Conservation (phyloP, 805 yeast genomes). For the Nakazawaea molendinolei region DNA sequence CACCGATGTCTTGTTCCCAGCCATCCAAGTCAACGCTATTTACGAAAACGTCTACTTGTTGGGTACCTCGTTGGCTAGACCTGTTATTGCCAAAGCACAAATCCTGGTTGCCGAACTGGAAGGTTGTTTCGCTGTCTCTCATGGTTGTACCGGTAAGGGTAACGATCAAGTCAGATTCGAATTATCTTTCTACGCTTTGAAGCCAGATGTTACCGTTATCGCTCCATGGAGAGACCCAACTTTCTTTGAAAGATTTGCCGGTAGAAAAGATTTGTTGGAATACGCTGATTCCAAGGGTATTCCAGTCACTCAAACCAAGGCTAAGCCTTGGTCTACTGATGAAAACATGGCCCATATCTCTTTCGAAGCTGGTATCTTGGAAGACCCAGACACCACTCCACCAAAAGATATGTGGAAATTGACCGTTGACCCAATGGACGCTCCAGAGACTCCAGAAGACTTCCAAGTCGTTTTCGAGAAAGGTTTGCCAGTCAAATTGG, state of each 20-base stretch:
- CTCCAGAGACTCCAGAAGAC: conserved; percentile 90
- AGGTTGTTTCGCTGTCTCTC: conserved; percentile 98
- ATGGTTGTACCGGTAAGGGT: conserved; percentile 99
- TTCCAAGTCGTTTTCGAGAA: conserved; percentile 73
- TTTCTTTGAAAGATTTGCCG: conserved; percentile 93
- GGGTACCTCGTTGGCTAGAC: conserved; percentile 98
- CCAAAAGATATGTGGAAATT: conserved; percentile 99
- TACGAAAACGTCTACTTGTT: conserved; percentile 95
- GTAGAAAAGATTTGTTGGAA: conserved; percentile 92
- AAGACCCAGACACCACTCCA: conserved; percentile 97
- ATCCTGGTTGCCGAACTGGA: conserved; percentile 94
- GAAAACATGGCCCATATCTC: conserved; percentile 99
- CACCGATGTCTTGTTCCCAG: conserved; percentile 89
- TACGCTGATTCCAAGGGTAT: conserved; percentile 90
- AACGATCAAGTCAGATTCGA: conserved; percentile 99
- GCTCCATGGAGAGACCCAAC: conserved; percentile 99
- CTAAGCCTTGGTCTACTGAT: conserved; percentile 99
- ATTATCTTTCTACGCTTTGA: conserved; percentile 92
- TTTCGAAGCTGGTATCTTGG: conserved; percentile 98
- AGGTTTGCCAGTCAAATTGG: conserved; percentile 83
- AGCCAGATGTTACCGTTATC: conserved; percentile 93
- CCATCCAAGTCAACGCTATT: conserved; percentile 95
- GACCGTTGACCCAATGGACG: conserved; percentile 91
- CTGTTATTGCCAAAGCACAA: conserved; percentile 97
- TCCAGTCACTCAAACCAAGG: conserved; percentile 94